Base-by-base conservation (phyloP, 2,329 filamentous ascomycete genomes). In the Macrophomina tecta region DNA sequence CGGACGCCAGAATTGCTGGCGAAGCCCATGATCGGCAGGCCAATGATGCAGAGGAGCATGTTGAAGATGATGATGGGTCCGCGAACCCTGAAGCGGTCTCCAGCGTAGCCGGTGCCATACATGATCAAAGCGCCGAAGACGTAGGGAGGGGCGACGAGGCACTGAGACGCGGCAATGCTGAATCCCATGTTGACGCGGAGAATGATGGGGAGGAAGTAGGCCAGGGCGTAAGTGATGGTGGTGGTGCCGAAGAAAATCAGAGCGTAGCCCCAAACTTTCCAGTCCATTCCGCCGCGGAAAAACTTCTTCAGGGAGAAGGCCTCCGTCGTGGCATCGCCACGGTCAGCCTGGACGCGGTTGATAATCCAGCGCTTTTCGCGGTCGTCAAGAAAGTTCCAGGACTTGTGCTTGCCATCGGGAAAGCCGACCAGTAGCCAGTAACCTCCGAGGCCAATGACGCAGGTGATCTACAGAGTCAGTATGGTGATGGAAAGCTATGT, bases 141-240 rank as follows among this genome's bases (percentile, higher is more conserved):
- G 61, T 77, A 79, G 0, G 77, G 76, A 2, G 77, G 77, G 0
- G 91, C 90, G 4, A 89, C 84, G 4, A 94, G 86, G 74, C 90
- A 92, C 77, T 93, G 90, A 0, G 90, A 82, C 58, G 82, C 81
- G 7, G 83, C 89, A 5, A 89, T 82, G 55, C 78, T 82, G 81
- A 92, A 94, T 14, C 86, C 85, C 82, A 94, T 86, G 18, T 84
- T 84, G 30, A 79, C 70, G 8, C 74, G 73, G 5, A 96, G 86
- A 71, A 95, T 91, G 72, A 94, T 87, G 6, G 92, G 91, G 4
- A 94, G 79, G 74, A 94, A 94, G 77, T 91, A 94, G 2, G 91
- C 90, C 8, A 95, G 85, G 0, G 91, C 88, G 75, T 95, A 95
- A 1, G 85, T 85, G 61, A 91, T 86, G 11, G 90, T 91, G 0